Conservation (phyloP, 345 rosid genomes). For the Cardamine chenopodiifolia region DNA sequence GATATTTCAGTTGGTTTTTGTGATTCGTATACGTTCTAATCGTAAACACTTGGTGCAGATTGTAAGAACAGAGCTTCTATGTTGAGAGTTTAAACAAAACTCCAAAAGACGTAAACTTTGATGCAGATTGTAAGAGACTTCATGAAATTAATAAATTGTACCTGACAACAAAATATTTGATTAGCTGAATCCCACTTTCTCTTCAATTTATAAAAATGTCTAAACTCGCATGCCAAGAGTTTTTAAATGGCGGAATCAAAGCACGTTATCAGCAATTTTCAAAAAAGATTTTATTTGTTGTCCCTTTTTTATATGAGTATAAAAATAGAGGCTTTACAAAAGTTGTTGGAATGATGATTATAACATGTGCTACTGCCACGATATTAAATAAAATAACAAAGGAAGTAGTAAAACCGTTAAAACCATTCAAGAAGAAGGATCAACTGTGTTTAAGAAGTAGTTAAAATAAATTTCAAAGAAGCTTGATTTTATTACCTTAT, state of each 20-base stretch:
- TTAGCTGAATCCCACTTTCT: slow-evolving; percentile 35
- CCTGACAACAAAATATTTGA: background rate
- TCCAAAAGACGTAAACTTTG: background rate
- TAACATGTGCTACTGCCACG: background rate
- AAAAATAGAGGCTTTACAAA: background rate
- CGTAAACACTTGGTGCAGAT: too few relatives aligned
- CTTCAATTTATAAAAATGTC: slow-evolving; percentile 22
- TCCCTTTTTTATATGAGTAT: background rate
- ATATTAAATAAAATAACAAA: background rate
- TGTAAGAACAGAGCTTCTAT: background rate
- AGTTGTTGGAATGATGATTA: background rate
- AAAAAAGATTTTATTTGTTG: slow-evolving; percentile 8
- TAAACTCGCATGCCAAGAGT: slow-evolving; percentile 18
- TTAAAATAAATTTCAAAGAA: too few relatives aligned
- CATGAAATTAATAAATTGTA: background rate
- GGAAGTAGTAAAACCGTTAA: too few relatives aligned
- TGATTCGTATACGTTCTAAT: too few relatives aligned
- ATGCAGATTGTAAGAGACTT: background rate
- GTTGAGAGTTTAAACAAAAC: background rate
- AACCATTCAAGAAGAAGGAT: too few relatives aligned
- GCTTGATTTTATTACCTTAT: background rate
- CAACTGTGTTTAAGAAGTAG: too few relatives aligned
- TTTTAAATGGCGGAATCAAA: slow-evolving; percentile 14
- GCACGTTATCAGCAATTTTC: slow-evolving; percentile 39
- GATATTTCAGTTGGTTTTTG: slow-evolving; percentile 3